These are phyloP conservation scores for Lyophyllum shimeji DNA, from an alignment of 768 basidiomycete genomes.

Conservation along the genomic window DNA sequence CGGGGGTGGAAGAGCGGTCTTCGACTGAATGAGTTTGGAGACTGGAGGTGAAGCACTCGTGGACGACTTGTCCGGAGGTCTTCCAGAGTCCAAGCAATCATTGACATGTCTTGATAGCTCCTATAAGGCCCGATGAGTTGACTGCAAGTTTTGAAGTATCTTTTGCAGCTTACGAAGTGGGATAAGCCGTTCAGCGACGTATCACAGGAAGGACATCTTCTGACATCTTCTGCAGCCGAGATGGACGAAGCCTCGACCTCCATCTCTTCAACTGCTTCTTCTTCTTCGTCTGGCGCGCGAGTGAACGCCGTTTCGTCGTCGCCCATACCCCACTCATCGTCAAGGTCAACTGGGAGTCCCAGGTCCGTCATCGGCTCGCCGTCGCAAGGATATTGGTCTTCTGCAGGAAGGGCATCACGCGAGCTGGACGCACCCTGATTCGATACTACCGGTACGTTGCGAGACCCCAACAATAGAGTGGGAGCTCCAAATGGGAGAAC, in stretches of 20 bases:
- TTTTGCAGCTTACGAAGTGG: slow-evolving; percentile 11
- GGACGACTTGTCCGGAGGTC: background rate
- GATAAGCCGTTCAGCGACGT: slow-evolving; percentile 18
- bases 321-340: slow-evolving; percentile 66
- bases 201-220: slow-evolving; percentile 28
- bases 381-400: background rate
- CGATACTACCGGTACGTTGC: slow-evolving; percentile 1
- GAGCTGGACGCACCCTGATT: slow-evolving; percentile 6
- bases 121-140: slow-evolving; percentile 27
- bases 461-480: slow-evolving; percentile 14
- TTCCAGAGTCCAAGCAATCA: slow-evolving; percentile 41
- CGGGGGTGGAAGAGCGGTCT: slow-evolving; percentile 13
- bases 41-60: background rate
- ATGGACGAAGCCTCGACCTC: background rate
- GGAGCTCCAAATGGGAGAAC: slow-evolving; percentile 19
- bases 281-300: slow-evolving; percentile 20
- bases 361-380: slow-evolving; percentile 21
- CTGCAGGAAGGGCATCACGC: background rate
- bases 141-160: background rate
- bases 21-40: slow-evolving; percentile 5
- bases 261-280: slow-evolving; percentile 24
- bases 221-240: slow-evolving; percentile 2
- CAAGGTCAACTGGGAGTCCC: slow-evolving; percentile 28
- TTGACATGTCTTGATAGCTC: slow-evolving; percentile 57
- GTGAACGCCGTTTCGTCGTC: slow-evolving; percentile 55